Evolutionary conservation across 352 stramenopile genomes (phyloP), one percentile per base, ranked within the genome.

Genomic region (Globisporangium carolinianum): DNA sequence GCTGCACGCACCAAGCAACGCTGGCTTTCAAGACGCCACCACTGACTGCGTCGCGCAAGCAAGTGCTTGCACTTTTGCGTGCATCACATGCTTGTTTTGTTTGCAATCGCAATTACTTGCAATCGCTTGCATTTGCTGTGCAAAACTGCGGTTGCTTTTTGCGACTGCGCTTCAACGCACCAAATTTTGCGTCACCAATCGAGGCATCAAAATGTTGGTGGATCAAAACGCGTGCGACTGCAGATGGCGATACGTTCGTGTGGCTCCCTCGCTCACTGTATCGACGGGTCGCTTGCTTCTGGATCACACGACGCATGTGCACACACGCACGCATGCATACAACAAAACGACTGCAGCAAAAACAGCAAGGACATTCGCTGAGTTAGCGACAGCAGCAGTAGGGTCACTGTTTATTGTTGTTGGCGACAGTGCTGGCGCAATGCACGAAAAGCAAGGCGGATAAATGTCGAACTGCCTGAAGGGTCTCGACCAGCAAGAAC

Each of bases 401-500:
- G 24, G 24, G 24, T 32, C 24, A 32, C 1, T 32, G 24, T 32
- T 32, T 32, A 32, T 32, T 32, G 11, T 47, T 15, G 42, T 47
- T 14, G 42, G 12, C 41, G 41, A 15, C 41, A 46, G 12, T 47
- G 11, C 42, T 47, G 42, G 42, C 42, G 42, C 42, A 47, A 47
- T 47, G 42, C 42, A 47, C 42, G 42, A 47, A 47, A 47, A 17
- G 7, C 37, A 47, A 17, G 3, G 36, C 17, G 37, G 41, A 55
- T 55, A 49, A 43, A 56, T 56, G 54, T 49, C n/a, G 37, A 61
- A 55, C 38, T 47, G 10, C 12, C n/a, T 61, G 56, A 61, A 61
- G 56, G 56, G 55, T 61, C 56, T 38, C 48, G 56, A 61, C 56
- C 36, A n/a, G 35, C 41, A 45, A 39, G 18, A 12, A 57, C 56